Base-by-base conservation (phyloP, 441 rosid species). In the Raphanus hybrid region DNA sequence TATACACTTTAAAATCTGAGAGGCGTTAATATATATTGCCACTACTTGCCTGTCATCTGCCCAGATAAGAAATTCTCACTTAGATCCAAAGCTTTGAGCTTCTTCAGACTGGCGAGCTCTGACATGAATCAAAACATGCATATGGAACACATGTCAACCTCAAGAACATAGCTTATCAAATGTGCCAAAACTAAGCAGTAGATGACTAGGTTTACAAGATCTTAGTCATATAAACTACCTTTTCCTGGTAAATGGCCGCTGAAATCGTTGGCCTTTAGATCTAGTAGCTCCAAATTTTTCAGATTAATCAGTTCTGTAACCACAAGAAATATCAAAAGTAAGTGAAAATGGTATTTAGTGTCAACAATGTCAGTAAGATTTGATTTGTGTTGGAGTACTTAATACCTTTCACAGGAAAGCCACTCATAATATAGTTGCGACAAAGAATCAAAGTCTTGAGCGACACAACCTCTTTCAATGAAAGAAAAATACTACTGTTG, bases 41-140 rank as follows among this genome's bases (percentile, higher is more conserved):
- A 67, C 37, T 10, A 59, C 78, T 74, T 67, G 50, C 60, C 78
- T 65, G 8, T 39, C 15, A 3, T 74, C 67, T 75, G 35, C 23
- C 73, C 73, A 27, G 52, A 10, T 45, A 45, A 45, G 11, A 45
- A 9, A 59, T 75, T 58, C 6, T 59, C 61, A n/a, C n/a, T 67
- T 57, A 74, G 72, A 74, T 66, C 77, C 65, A 74, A 43, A 26
- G 65, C 59, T 66, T 57, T 74, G 58, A 74, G 59, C 0, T 74
- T 23, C 16, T n/a, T 11, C 20, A 66, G 34, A 74, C 43, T 74
- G 3, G 11, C 57, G 41, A 65, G 64, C 45, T 65, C 59, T 66
- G 43, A 65, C 71, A 57, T 10, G 11, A 66, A 26, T 9, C 45
- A 41, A 41, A 8, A 41, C 45, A 41, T 41, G 12, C 45, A 41